phyloP scores from a whole-genome alignment of 768 basidiomycete genomes.

The Mycena vitilis region DNA sequence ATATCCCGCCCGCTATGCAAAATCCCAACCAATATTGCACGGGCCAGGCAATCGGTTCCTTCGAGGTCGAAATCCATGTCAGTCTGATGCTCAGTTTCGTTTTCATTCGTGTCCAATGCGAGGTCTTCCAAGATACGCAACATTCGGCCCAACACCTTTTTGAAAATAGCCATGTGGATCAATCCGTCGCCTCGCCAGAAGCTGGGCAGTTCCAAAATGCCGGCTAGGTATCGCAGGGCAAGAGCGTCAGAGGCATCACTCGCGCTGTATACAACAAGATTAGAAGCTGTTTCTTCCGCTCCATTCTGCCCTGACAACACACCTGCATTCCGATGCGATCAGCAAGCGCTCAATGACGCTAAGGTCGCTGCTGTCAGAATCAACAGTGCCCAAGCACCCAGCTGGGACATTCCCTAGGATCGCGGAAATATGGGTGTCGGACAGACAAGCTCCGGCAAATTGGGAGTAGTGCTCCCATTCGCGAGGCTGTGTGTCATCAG shows the following conservation, averaged over 20 bases:
- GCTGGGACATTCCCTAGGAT: neutral
- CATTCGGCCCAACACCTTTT: neutral
- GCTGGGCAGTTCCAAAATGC: constrained; percentile 1
- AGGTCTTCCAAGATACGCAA: neutral
- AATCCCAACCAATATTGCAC: neutral
- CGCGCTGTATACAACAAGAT: neutral
- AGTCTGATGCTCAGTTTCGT: neutral
- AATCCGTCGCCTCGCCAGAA: constrained; percentile 1
- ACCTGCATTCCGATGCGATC: constrained; percentile 8
- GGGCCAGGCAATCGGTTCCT: neutral
- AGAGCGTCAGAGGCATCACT: neutral
- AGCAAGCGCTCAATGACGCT: constrained; percentile 4
- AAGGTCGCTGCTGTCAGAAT: neutral
- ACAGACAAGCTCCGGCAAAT: constrained; percentile 1
- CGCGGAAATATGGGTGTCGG: neutral
- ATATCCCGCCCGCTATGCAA: too few relatives aligned
- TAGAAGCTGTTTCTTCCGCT: neutral
- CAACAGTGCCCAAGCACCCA: neutral
- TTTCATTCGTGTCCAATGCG: neutral
- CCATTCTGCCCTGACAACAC: neutral
- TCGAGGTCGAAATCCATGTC: neutral
- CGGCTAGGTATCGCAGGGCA: neutral
- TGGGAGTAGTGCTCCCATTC: neutral
- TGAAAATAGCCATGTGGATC: neutral
- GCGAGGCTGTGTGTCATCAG: neutral